Conservation (phyloP, 2,329 filamentous ascomycete species). For the Alternaria triticina region DNA sequence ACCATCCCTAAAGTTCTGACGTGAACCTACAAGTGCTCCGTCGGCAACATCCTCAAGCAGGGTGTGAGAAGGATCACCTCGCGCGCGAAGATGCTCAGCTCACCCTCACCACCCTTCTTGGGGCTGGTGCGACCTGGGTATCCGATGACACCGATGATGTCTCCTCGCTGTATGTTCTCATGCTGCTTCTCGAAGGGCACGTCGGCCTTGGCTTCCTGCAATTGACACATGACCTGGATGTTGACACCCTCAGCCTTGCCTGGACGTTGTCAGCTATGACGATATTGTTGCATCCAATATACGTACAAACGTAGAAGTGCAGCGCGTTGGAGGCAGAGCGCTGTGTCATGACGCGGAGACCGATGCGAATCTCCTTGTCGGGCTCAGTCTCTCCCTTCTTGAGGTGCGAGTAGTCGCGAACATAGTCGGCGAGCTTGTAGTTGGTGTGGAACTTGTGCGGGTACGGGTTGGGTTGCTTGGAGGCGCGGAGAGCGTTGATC, state of each 20-base stretch:
- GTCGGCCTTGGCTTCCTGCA: conserved; percentile 74
- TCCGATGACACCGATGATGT: conserved; percentile 87
- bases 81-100: conserved; percentile 90
- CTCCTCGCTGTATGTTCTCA: conserved; percentile 84
- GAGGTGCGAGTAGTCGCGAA: conserved; percentile 77
- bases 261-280: conserved; percentile 15
- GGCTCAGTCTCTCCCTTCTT: conserved; percentile 86
- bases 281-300: not conserved
- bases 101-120: conserved; percentile 87
- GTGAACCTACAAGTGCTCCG: conserved; percentile 60
- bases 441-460: conserved; percentile 92
- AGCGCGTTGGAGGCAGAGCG: conserved; percentile 31
- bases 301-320: conserved; percentile 40
- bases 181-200: conserved; percentile 86
- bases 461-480: conserved; percentile 77
- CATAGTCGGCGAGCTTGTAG: conserved; percentile 81
- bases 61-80: conserved; percentile 87
- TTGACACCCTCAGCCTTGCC: conserved; percentile 75
- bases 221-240: conserved; percentile 91
- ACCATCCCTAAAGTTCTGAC: not conserved
- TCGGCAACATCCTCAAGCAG: conserved; percentile 88
- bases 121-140: conserved; percentile 86
- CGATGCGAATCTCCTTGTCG: conserved; percentile 77
- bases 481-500: conserved; percentile 77
- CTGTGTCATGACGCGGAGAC: conserved; percentile 76